Conservation (phyloP, 768 basidiomycete genomes). For the Tricholoma flavovirens region DNA sequence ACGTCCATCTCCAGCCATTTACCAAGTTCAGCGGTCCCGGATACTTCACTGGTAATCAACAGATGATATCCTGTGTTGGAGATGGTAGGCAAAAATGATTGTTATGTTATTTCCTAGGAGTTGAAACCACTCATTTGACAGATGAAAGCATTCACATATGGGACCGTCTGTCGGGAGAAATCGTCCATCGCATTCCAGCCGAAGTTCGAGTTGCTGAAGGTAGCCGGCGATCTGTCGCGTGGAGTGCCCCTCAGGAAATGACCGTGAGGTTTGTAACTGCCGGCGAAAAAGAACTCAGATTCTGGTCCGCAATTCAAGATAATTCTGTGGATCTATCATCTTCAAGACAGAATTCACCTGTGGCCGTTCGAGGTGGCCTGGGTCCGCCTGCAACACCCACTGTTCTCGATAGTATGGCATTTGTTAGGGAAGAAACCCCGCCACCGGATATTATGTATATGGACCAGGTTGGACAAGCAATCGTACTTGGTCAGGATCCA, state of each 20-base stretch:
- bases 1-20: not conserved
- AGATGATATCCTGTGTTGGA: constrained; percentile 1
- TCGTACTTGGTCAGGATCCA: not conserved
- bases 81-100: not conserved
- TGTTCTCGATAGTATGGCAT: not conserved
- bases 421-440: not conserved
- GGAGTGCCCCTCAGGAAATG: not conserved
- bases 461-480: not conserved
- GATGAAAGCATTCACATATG: not conserved
- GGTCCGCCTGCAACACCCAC: not conserved
- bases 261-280: not conserved
- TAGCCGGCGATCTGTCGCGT: not conserved
- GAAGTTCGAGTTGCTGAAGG: not conserved
- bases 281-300: not conserved
- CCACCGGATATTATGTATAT: not conserved
- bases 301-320: not conserved
- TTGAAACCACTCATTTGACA: not conserved
- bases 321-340: not conserved
- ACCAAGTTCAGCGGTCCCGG: not conserved
- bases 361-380: not conserved
- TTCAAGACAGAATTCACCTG: not conserved
- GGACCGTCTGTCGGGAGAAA: not conserved
- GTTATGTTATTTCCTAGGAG: not conserved
- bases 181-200: not conserved
- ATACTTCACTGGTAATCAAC: not conserved